Conservation (phyloP, 768 basidiomycete genomes). For the Termitomyces sp. region DNA sequence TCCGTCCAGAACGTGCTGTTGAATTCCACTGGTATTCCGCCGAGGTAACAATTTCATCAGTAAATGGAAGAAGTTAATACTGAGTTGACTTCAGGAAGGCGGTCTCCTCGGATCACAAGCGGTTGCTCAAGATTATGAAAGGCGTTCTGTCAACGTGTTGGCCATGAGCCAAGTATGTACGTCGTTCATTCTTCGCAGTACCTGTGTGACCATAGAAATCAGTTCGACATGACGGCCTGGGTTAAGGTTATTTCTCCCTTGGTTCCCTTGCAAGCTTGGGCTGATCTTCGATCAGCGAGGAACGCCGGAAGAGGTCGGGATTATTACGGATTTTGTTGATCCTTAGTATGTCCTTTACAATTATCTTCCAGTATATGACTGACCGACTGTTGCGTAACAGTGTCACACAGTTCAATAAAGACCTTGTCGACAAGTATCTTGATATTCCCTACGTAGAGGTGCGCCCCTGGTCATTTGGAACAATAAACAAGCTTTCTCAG, state of each 20-base stretch:
- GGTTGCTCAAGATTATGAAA: slow-evolving; percentile 70
- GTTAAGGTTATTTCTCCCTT: slow-evolving; percentile 56
- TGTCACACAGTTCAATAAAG: slow-evolving; percentile 75
- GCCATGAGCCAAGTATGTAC: slow-evolving; percentile 74
- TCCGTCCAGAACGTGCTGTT: slow-evolving; percentile 56
- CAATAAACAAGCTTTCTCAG: slow-evolving; percentile 8
- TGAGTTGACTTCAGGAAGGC: slow-evolving; percentile 52
- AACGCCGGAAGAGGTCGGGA: slow-evolving; percentile 70
- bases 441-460: slow-evolving; percentile 75
- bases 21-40: slow-evolving; percentile 87
- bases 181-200: slow-evolving; percentile 5
- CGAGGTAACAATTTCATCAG: slow-evolving; percentile 39
- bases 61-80: slow-evolving; percentile 7
- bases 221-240: slow-evolving; percentile 96
- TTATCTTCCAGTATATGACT: background rate
- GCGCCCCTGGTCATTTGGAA: background rate
- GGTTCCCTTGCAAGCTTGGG: background rate
- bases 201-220: slow-evolving; percentile 12
- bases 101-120: slow-evolving; percentile 89
- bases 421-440: slow-evolving; percentile 72
- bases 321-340: slow-evolving; percentile 84
- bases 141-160: slow-evolving; percentile 55
- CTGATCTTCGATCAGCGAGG: slow-evolving; percentile 39
- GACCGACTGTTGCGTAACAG: slow-evolving; percentile 29
- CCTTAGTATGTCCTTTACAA: slow-evolving; percentile 32